Conservation (phyloP, 108 stramenopile genomes). For the Tribonema minus region DNA sequence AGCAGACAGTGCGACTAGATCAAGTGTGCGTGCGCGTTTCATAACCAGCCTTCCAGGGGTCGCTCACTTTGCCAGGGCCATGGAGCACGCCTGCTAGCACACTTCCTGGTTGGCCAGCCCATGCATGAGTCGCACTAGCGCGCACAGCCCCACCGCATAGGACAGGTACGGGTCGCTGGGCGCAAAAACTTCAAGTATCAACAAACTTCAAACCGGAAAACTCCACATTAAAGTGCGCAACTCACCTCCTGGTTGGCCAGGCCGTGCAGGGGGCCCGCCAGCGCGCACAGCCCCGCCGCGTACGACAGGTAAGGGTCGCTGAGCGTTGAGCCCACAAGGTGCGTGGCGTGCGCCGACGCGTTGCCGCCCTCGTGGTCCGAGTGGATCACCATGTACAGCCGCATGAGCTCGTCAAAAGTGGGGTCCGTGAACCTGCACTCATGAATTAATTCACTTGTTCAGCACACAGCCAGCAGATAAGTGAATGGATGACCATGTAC, state of each 20-base stretch:
- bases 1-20: too few relatives aligned
- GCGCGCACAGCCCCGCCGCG: slow-evolving; percentile 89
- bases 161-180: slow-evolving; percentile 93
- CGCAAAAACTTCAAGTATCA: too few relatives aligned
- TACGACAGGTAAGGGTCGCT: slow-evolving; percentile 91
- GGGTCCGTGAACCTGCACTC: too few relatives aligned
- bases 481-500: too few relatives aligned
- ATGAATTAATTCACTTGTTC: too few relatives aligned
- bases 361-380: slow-evolving; percentile 99
- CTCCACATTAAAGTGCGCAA: slow-evolving; percentile 92
- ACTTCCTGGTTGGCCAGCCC: slow-evolving; percentile 99
- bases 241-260: slow-evolving; percentile 99
- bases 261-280: slow-evolving; percentile 97
- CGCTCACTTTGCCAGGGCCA: too few relatives aligned
- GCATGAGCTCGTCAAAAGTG: slow-evolving; percentile 89
- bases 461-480: too few relatives aligned
- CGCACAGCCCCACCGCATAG: slow-evolving; percentile 91
- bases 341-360: slow-evolving; percentile 96
- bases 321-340: slow-evolving; percentile 93
- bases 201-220: too few relatives aligned
- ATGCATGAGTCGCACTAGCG: slow-evolving; percentile 94
- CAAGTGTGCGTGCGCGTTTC: too few relatives aligned
- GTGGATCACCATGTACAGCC: slow-evolving; percentile 98
- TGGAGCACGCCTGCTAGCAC: too few relatives aligned
- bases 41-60: too few relatives aligned